These are phyloP conservation scores for Skeletonema costatum DNA, from an alignment of 108 stramenopile species.

Conservation along the genomic window DNA sequence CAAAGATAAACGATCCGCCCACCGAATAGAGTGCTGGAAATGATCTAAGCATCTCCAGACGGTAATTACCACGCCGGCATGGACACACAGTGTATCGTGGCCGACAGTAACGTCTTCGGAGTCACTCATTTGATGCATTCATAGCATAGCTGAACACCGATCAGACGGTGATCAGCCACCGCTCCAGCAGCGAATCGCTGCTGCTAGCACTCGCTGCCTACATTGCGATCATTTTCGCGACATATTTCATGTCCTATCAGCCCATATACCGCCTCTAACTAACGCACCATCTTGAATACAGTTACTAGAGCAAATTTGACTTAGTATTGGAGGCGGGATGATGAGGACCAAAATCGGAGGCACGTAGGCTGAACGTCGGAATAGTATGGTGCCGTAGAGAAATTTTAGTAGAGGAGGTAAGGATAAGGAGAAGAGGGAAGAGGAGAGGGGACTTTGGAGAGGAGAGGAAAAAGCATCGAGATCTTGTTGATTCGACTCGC, in stretches of 20 bases:
- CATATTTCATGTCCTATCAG: not conserved
- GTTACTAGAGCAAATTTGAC: not conserved
- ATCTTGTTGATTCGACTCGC: no score
- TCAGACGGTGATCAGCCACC: not conserved
- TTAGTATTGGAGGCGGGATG: not conserved
- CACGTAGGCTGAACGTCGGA: not conserved
- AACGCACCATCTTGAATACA: slow-evolving; percentile 1
- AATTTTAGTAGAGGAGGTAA: no score
- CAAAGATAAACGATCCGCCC: not conserved
- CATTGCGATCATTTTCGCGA: not conserved
- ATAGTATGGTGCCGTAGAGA: not conserved
- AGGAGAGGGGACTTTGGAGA: no score
- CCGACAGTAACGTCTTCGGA: not conserved
- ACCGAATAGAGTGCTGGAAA: not conserved
- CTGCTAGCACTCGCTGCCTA: not conserved
- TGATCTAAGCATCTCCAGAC: not conserved
- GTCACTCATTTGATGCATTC: not conserved
- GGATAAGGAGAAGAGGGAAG: no score
- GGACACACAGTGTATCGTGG: not conserved
- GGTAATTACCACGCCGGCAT: not conserved
- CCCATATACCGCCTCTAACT: not conserved
- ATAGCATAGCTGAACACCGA: not conserved
- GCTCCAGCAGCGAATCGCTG: not conserved
- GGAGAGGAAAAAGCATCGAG: no score
- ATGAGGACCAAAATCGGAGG: not conserved